Base-by-base conservation (phyloP, 176 grass and related monocot genomes). In the Urochloa ruziziensis region DNA sequence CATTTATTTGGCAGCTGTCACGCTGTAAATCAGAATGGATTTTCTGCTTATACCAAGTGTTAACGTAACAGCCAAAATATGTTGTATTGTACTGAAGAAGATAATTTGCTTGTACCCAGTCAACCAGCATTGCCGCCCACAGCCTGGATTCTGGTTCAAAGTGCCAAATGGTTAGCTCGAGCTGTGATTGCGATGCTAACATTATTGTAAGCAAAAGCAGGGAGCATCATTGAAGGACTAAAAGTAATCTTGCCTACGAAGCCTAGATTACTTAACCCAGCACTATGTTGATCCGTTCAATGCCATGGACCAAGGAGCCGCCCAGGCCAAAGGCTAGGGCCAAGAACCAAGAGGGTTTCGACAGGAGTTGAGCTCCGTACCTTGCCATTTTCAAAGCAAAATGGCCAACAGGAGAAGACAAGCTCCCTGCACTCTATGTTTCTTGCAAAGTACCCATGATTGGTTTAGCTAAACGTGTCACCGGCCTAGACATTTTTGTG, bases 221-320 rank as follows among this genome's bases (percentile, higher is more conserved):
- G 28, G n/a, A 77, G 54, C 88, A 53, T 78, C 83, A 67, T 73
- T 3, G 64, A 78, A 72, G 56, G 29, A 63, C 54, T 73, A 72
- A 47, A 85, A 82, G 56, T 77, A 90, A 64, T 78, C 78, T 82
- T 82, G 73, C 73, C 72, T 86, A 86, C 36, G 21, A 86, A 90
- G 57, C 88, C 83, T 82, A 77, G 24, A 43, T 25, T 78, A 73
- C 52, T 86, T 63, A 77, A 53, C 49, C 16, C 64, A 29, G 16
- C 25, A 21, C 14, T 23, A 29, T 59, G 48, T 78, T 86, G 83
- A 82, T 86, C 76, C 62, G 35, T 86, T 86, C 79, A 86, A 90
- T 64, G 65, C 44, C 56, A 43, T 70, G 63, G 56, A 82, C 78
- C 70, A 70, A 82, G 35, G 35, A 66, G 64, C 63, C 32, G 77